These are phyloP conservation scores for Eucalyptus cloeziana DNA, from an alignment of 345 rosid species.

Conservation along the genomic window DNA sequence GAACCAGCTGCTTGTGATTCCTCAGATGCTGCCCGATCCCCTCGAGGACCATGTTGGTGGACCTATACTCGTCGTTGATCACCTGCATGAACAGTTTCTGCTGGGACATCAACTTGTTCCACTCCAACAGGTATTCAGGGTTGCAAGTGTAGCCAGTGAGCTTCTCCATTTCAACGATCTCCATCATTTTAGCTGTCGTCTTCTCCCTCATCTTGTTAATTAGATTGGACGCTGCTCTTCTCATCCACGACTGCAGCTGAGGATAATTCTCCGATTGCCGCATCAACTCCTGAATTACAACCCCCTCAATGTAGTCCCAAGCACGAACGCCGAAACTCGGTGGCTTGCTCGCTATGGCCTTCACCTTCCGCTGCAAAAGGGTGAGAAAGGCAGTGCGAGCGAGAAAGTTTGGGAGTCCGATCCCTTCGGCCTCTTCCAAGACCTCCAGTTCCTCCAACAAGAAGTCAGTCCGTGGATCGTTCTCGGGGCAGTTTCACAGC, in stretches of 20 bases:
- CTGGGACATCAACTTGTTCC: no score
- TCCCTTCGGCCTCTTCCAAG: no score
- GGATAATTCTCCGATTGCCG: not conserved
- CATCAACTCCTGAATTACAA: not conserved
- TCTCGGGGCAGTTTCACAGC: no score
- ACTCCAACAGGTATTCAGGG: no score
- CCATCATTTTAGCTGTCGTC: no score
- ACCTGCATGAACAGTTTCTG: not conserved
- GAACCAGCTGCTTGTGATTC: not conserved
- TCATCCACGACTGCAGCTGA: not conserved
- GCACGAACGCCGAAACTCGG: not conserved
- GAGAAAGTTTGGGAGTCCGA: no score
- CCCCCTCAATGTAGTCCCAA: constrained; percentile 10
- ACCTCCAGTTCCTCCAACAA: no score
- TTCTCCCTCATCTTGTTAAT: constrained; percentile 6
- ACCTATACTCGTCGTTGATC: not conserved
- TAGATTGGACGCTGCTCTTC: constrained; percentile 3
- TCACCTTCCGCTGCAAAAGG: constrained; percentile 3
- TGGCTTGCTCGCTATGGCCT: not conserved
- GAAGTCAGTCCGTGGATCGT: no score
- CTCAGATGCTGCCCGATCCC: not conserved
- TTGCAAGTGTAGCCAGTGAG: no score
- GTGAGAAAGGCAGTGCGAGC: not conserved
- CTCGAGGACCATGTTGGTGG: not conserved
- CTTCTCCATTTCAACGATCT: no score